Evolutionary conservation across 1,139 yeast genomes (phyloP).

Genomic region (Kurtzmaniella quercitrusa): DNA sequence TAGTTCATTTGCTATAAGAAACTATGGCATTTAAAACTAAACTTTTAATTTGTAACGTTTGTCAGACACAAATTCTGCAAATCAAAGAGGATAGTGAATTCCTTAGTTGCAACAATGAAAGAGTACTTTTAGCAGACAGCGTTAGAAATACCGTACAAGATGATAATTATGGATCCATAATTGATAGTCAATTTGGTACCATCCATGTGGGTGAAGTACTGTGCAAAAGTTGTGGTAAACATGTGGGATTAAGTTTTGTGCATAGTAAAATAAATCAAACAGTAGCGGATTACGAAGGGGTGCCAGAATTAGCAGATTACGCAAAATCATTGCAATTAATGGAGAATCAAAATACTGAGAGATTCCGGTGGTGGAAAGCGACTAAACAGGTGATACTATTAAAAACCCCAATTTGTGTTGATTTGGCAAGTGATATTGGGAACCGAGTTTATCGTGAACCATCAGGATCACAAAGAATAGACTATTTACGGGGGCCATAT

Average conservation of each 20-base stretch:
- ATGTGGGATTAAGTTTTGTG: background rate
- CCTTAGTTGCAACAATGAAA: background rate
- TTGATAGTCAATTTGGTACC: background rate
- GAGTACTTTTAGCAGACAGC: background rate
- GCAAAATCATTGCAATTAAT: constrained; percentile 2
- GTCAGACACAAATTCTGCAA: constrained; percentile 5
- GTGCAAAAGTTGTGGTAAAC: constrained; percentile 5
- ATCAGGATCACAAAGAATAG: background rate
- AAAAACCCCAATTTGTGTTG: background rate
- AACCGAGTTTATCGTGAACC: background rate
- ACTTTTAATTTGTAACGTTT: constrained; percentile 1
- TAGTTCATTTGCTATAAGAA: background rate
- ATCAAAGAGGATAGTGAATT: background rate
- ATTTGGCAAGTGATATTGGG: background rate
- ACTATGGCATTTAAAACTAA: background rate
- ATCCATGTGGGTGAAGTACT: constrained; percentile 1
- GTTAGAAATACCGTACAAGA: constrained; percentile 1
- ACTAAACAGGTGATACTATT: background rate
- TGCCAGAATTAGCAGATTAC: background rate
- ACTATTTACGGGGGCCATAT: background rate
- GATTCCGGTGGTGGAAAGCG: constrained; percentile 2
- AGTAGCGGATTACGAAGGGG: background rate
- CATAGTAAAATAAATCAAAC: background rate
- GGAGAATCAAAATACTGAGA: constrained; percentile 2
- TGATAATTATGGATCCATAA: background rate